Conservation (phyloP, 1,139 yeast genomes). For the Zygoascus sp. region DNA sequence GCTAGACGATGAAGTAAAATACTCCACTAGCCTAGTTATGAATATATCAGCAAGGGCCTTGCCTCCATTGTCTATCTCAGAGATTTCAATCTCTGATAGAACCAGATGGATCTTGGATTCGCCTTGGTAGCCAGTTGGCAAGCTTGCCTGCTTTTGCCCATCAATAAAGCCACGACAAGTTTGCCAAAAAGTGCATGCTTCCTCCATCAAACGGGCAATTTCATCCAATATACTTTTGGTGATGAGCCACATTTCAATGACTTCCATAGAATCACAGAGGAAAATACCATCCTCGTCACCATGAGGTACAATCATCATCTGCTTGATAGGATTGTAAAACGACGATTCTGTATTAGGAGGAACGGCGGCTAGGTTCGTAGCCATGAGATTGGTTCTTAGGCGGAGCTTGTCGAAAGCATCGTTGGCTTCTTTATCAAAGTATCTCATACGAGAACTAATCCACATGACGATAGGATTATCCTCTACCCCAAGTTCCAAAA, state of each 20-base stretch:
- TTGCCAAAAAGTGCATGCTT: constrained; percentile 45
- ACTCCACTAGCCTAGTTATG: constrained; percentile 30
- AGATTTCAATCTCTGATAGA: constrained; percentile 29
- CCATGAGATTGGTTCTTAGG: constrained; percentile 32
- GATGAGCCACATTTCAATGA: constrained; percentile 52
- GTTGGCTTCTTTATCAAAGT: constrained; percentile 38
- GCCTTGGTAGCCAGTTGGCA: constrained; percentile 43
- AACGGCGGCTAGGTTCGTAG: constrained; percentile 30
- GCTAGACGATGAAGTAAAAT: constrained; percentile 21
- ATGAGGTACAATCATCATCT: constrained; percentile 8
- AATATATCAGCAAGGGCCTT: constrained; percentile 27
- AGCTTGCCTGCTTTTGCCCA: constrained; percentile 41
- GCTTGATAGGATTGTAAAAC: constrained; percentile 9
- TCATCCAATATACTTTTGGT: constrained; percentile 46
- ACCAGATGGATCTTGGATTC: constrained; percentile 36
- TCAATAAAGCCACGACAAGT: constrained; percentile 44
- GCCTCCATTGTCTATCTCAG: constrained; percentile 28
- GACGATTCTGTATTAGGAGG: constrained; percentile 18
- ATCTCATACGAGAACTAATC: constrained; percentile 46
- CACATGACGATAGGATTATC: constrained; percentile 66
- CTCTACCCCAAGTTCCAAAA: constrained; percentile 55
- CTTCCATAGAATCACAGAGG: constrained; percentile 41
- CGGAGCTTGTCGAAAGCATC: constrained; percentile 39
- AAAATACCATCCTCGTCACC: constrained; percentile 24
- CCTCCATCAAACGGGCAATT: constrained; percentile 32